Conservation (phyloP, 1,284 basidiomycete species). For the Microbotryum saponariae region DNA sequence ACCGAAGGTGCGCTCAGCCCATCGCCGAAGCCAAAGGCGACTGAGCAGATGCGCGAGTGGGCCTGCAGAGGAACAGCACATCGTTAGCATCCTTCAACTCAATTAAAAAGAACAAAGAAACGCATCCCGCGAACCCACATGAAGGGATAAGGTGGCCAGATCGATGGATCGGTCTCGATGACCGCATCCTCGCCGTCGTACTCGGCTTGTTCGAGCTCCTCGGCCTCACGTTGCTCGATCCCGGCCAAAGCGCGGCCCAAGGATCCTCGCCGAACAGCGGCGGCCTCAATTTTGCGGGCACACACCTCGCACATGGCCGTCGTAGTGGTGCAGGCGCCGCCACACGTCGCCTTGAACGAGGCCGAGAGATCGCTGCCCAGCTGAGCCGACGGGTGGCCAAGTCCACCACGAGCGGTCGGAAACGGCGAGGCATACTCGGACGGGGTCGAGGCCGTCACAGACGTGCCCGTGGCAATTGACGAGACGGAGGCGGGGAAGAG, state of each 20-base stretch:
- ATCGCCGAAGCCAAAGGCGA: too few relatives aligned
- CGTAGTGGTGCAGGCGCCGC: slow-evolving; percentile 24
- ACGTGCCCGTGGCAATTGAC: slow-evolving; percentile 10
- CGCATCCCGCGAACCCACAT: slow-evolving; percentile 7
- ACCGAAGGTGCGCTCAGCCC: too few relatives aligned
- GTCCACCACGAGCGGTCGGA: neutral
- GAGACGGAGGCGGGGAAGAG: slow-evolving; percentile 24
- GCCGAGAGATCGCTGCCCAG: neutral
- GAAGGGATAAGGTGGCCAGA: slow-evolving; percentile 33
- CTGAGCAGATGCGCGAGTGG: too few relatives aligned
- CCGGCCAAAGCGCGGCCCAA: slow-evolving; percentile 13
- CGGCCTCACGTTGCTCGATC: slow-evolving; percentile 13
- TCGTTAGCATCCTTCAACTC: slow-evolving; percentile 4
- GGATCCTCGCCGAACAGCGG: slow-evolving; percentile 15
- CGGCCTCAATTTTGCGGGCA: slow-evolving; percentile 3
- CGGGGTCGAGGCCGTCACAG: slow-evolving; percentile 10
- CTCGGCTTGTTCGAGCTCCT: slow-evolving; percentile 17
- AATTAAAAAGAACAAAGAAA: neutral
- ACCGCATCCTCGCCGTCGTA: slow-evolving; percentile 3
- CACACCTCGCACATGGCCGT: slow-evolving; percentile 32
- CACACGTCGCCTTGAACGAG: slow-evolving; percentile 16
- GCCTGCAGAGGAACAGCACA: too few relatives aligned
- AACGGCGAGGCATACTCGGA: neutral
- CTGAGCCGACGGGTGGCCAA: neutral
- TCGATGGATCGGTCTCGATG: slow-evolving; percentile 3